phyloP scores from a whole-genome alignment of 2,329 filamentous ascomycete genomes.

The Elsinoe necatrix region DNA sequence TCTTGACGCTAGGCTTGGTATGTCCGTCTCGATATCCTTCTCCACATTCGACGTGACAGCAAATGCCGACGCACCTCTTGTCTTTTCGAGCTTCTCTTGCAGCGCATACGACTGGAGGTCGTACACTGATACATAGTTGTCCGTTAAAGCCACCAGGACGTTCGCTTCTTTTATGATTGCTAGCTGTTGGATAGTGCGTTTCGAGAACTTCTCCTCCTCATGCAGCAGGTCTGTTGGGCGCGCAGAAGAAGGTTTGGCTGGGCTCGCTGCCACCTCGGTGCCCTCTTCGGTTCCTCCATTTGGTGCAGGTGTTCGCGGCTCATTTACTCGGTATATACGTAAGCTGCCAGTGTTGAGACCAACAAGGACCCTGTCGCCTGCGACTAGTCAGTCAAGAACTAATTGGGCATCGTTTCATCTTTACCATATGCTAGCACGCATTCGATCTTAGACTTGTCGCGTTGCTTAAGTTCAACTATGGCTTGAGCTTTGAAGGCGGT shows the following conservation, averaged over 20 bases:
- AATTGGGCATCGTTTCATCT: no score
- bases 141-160: constrained; percentile 81
- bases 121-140: constrained; percentile 80
- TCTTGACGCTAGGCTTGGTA: constrained; percentile 85
- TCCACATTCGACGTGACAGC: constrained; percentile 93
- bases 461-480: constrained; percentile 90
- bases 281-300: constrained; percentile 28
- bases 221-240: constrained; percentile 70
- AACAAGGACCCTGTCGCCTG: constrained; percentile 82
- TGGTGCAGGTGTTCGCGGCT: constrained; percentile 41
- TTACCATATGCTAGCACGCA: constrained; percentile 83
- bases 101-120: constrained; percentile 78
- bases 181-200: constrained; percentile 82
- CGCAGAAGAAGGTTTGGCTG: constrained; percentile 30
- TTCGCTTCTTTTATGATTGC: constrained; percentile 93
- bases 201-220: constrained; percentile 90
- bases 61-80: constrained; percentile 82
- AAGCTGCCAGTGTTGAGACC: constrained; percentile 84
- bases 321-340: constrained; percentile 85
- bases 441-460: constrained; percentile 96
- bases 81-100: constrained; percentile 70
- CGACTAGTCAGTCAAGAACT: not conserved
- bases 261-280: constrained; percentile 25
- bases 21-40: constrained; percentile 75
- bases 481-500: constrained; percentile 94